phyloP scores from a whole-genome alignment of 495 filamentous ascomycete genomes.

The Emericellopsis terricola region DNA sequence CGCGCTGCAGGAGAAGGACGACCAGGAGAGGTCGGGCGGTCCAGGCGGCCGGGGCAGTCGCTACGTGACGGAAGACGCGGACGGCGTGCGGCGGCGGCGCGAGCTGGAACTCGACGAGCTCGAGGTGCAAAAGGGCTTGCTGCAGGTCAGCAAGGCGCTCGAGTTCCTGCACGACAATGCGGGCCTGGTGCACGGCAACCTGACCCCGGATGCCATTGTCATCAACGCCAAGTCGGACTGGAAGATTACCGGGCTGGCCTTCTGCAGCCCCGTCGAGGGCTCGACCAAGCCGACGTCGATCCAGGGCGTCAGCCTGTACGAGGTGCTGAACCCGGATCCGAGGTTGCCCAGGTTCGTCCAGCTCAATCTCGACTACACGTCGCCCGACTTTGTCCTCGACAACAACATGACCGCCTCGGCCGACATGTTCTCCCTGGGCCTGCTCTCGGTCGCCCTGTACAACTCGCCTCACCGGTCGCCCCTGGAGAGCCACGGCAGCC shows the following conservation, averaged over 20 bases:
- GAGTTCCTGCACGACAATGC: conserved; percentile 97
- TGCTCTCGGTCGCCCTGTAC: conserved; percentile 77
- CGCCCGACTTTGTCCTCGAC: conserved; percentile 85
- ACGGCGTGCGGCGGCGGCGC: conserved; percentile 51
- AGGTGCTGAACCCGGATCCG: conserved; percentile 72
- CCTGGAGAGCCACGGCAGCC: conserved; percentile 57
- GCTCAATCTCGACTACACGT: conserved; percentile 79
- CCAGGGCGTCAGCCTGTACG: conserved; percentile 59
- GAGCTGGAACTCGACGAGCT: conserved; percentile 93
- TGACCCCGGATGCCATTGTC: conserved; percentile 89
- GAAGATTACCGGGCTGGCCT: conserved; percentile 91
- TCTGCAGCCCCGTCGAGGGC: conserved; percentile 57
- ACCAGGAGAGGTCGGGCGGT: conserved; percentile 54
- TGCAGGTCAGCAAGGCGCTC: conserved; percentile 84
- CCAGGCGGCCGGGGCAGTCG: conserved; percentile 53
- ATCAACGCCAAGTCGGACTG: conserved; percentile 97
- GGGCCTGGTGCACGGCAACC: conserved; percentile 78
- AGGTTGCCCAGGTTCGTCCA: conserved; percentile 70
- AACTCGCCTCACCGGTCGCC: conserved; percentile 84
- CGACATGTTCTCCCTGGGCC: conserved; percentile 84
- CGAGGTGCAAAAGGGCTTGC: conserved; percentile 88
- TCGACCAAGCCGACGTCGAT: conserved; percentile 51
- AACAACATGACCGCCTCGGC: conserved; percentile 59
- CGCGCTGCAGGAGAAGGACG: conserved; percentile 74
- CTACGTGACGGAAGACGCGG: conserved; percentile 64